These are phyloP conservation scores for Cyamopsis tetragonoloba DNA, from an alignment of 306 rosid genomes.

Conservation along the genomic window DNA sequence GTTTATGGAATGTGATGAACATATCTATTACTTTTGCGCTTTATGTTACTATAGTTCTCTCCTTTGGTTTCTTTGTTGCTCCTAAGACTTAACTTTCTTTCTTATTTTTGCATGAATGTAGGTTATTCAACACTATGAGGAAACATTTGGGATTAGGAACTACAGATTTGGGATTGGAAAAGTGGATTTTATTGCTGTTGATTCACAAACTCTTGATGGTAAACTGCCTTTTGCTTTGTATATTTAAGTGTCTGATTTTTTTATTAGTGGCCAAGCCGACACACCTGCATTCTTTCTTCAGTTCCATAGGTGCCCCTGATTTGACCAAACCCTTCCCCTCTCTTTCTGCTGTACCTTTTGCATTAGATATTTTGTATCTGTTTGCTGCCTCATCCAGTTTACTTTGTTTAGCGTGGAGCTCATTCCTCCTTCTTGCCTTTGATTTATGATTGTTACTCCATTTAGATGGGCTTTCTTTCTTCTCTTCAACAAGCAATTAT, in stretches of 20 bases:
- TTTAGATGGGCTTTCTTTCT: neutral
- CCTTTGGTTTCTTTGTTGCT: slow-evolving; percentile 16
- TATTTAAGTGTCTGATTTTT: slow-evolving; percentile 9
- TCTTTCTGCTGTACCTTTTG: neutral
- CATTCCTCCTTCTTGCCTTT: neutral
- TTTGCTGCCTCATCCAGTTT: neutral
- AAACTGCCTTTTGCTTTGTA: slow-evolving; percentile 18
- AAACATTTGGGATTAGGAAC: slow-evolving; percentile 61
- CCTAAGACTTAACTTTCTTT: no score
- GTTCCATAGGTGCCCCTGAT: neutral
- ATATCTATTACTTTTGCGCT: neutral
- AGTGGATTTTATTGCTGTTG: slow-evolving; percentile 72
- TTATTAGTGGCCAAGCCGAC: neutral
- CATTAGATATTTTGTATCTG: neutral
- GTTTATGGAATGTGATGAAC: neutral
- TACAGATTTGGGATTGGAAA: slow-evolving; percentile 53
- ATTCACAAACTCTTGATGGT: slow-evolving; percentile 81
- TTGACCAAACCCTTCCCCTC: neutral
- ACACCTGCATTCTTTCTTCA: neutral
- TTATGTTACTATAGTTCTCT: neutral
- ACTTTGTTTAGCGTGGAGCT: neutral
- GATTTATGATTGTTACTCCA: neutral
- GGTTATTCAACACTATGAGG: slow-evolving; percentile 66
- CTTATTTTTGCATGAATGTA: slow-evolving; percentile 18
- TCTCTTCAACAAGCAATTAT: neutral